These are phyloP conservation scores for Ramaria rubella DNA, from an alignment of 768 basidiomycete species.

Conservation along the genomic window DNA sequence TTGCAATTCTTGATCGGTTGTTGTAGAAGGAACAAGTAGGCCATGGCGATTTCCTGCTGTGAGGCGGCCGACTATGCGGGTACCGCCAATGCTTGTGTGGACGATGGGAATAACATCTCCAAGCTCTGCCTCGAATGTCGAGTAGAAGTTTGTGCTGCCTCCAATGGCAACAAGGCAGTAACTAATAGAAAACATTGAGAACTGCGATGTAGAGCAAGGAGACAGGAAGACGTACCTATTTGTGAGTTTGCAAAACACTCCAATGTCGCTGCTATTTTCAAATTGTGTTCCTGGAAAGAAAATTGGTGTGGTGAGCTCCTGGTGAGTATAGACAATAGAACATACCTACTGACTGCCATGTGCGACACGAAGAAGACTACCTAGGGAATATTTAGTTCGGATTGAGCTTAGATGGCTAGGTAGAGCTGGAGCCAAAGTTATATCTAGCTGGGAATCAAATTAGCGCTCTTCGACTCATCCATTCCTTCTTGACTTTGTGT, in stretches of 20 bases:
- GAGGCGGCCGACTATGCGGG: conserved; percentile 86
- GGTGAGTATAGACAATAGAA: too few relatives aligned
- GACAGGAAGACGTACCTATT: conserved; percentile 43
- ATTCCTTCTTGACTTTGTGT: not conserved
- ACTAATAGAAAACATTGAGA: conserved; percentile 30
- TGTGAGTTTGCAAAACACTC: conserved; percentile 95
- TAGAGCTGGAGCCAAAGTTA: too few relatives aligned
- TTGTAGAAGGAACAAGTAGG: conserved; percentile 89
- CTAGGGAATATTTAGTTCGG: not conserved
- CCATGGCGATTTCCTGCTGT: conserved; percentile 97
- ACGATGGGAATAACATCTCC: conserved; percentile 93
- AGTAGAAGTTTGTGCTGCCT: conserved; percentile 96
- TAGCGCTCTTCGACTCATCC: not conserved
- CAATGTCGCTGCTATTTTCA: conserved; percentile 91
- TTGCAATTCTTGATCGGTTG: conserved; percentile 97
- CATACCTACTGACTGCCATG: conserved; percentile 61
- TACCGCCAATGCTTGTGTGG: conserved; percentile 92
- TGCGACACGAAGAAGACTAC: conserved; percentile 9
- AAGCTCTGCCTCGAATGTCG: conserved; percentile 92
- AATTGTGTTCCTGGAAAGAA: conserved; percentile 71
- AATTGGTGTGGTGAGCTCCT: conserved; percentile 8
- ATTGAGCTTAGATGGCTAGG: not conserved
- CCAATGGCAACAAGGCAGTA: conserved; percentile 94
- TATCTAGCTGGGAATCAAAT: not conserved
- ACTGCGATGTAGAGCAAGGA: not conserved